phyloP scores from a whole-genome alignment of 2,329 filamentous ascomycete genomes.

The Cercospora beticola region DNA sequence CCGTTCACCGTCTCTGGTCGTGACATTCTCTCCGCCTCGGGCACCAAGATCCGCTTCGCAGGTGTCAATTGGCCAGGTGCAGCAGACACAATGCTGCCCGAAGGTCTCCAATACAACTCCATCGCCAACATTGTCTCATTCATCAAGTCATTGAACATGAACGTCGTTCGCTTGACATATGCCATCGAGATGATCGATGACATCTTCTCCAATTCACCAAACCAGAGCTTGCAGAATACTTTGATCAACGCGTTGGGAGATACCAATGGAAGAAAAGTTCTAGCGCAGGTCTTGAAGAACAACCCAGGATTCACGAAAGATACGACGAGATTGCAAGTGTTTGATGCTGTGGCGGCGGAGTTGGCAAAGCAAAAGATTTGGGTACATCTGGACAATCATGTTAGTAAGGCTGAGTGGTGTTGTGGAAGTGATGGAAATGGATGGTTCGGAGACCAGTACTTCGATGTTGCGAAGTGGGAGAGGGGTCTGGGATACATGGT shows the following conservation, averaged over 20 bases:
- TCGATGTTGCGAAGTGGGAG: conserved; percentile 59
- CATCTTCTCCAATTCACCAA: conserved; percentile 20
- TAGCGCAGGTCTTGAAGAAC: conserved; percentile 56
- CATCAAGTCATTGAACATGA: conserved; percentile 51
- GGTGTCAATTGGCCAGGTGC: conserved; percentile 64
- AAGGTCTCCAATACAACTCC: conserved; percentile 63
- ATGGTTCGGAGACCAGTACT: conserved; percentile 57
- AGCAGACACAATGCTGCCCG: conserved; percentile 63
- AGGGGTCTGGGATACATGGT: conserved; percentile 62
- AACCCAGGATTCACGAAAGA: conserved; percentile 56
- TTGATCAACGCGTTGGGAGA: conserved; percentile 45
- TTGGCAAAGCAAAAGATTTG: conserved; percentile 55
- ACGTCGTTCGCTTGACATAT: conserved; percentile 57
- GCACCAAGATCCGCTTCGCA: conserved; percentile 44
- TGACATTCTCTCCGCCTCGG: conserved; percentile 38
- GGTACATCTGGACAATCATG: conserved; percentile 64
- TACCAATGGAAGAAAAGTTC: conserved; percentile 54
- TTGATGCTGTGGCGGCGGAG: conserved; percentile 54
- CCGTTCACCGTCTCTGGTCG: conserved; percentile 28
- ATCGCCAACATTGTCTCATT: conserved; percentile 55
- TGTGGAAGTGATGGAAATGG: conserved; percentile 50
- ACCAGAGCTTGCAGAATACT: conserved; percentile 23
- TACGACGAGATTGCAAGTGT: conserved; percentile 51
- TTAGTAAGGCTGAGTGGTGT: conserved; percentile 59
- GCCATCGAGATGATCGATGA: conserved; percentile 64